Evolutionary conservation across 2,329 filamentous ascomycete species (phyloP).

Genomic region (Cladosporium velox): DNA sequence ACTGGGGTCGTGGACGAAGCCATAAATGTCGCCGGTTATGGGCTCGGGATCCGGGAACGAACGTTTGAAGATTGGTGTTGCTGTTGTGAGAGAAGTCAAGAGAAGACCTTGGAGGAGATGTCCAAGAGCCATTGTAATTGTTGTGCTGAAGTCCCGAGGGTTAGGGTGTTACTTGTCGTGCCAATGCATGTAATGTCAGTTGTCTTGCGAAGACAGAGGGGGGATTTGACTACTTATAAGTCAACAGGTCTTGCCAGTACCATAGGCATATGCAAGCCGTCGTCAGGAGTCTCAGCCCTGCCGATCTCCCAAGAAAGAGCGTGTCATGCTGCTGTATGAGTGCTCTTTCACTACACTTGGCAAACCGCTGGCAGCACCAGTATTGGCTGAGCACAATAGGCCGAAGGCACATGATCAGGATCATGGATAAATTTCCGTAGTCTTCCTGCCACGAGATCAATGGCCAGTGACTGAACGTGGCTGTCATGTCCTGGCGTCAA

Average conservation of each 20-base stretch:
- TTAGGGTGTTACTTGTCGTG: not conserved
- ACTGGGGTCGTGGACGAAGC: slow-evolving; percentile 49
- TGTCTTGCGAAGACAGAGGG: not conserved
- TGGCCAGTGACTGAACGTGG: not conserved
- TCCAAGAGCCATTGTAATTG: not conserved
- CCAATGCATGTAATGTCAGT: not conserved
- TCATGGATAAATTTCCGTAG: not conserved
- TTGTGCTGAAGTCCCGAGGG: not conserved
- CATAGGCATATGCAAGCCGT: not conserved
- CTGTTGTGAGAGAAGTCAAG: not conserved
- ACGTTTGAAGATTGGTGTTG: slow-evolving; percentile 16
- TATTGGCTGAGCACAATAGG: not conserved
- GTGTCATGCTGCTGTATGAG: not conserved
- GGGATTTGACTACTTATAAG: not conserved
- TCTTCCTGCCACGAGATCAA: not conserved
- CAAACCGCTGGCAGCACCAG: not conserved
- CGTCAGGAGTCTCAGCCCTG: slow-evolving; percentile 10
- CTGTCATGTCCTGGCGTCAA: not conserved
- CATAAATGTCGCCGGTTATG: slow-evolving; percentile 7
- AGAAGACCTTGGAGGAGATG: not conserved
- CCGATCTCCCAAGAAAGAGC: slow-evolving; percentile 4
- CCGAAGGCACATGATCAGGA: not conserved
- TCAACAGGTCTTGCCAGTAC: not conserved
- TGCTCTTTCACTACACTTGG: not conserved
- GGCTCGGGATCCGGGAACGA: slow-evolving; percentile 5